These are phyloP conservation scores for Jamesozyma hellenica DNA, from an alignment of 805 yeast genomes.

Conservation along the genomic window DNA sequence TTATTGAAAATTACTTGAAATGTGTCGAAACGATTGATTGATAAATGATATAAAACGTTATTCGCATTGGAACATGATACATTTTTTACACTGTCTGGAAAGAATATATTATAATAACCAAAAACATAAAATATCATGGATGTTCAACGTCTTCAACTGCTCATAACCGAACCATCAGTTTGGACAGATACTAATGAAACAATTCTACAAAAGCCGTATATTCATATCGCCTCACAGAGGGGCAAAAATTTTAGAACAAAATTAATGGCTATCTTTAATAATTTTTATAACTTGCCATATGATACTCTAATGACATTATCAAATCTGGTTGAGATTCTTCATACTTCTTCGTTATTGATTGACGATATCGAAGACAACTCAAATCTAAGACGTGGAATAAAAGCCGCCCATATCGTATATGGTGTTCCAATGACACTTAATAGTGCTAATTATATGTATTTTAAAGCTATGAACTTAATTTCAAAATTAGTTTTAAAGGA, in stretches of 20 bases:
- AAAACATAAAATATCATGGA: conserved; percentile 1
- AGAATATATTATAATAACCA: too few relatives aligned
- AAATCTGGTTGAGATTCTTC: conserved; percentile 47
- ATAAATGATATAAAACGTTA: too few relatives aligned
- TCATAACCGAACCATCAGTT: conserved; percentile 12
- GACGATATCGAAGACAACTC: conserved; percentile 88
- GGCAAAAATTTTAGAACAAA: conserved; percentile 49
- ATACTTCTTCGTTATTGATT: conserved; percentile 56
- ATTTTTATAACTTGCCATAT: conserved; percentile 37
- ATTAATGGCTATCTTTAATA: conserved; percentile 44
- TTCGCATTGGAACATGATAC: too few relatives aligned
- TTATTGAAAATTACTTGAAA: too few relatives aligned
- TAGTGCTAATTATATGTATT: conserved; percentile 74
- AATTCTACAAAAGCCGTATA: conserved; percentile 36
- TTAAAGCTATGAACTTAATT: conserved; percentile 51
- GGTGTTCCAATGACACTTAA: conserved; percentile 78
- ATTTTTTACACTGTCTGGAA: too few relatives aligned
- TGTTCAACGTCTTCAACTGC: background rate
- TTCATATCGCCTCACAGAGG: conserved; percentile 38
- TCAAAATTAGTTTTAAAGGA: conserved; percentile 23
- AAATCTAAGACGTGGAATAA: conserved; percentile 59
- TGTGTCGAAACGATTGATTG: too few relatives aligned
- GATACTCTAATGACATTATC: conserved; percentile 33
- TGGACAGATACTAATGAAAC: conserved; percentile 27
- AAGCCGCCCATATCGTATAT: conserved; percentile 66